Base-by-base conservation (phyloP, 1,284 basidiomycete genomes). In the Melampsora abietis-canadensis region DNA sequence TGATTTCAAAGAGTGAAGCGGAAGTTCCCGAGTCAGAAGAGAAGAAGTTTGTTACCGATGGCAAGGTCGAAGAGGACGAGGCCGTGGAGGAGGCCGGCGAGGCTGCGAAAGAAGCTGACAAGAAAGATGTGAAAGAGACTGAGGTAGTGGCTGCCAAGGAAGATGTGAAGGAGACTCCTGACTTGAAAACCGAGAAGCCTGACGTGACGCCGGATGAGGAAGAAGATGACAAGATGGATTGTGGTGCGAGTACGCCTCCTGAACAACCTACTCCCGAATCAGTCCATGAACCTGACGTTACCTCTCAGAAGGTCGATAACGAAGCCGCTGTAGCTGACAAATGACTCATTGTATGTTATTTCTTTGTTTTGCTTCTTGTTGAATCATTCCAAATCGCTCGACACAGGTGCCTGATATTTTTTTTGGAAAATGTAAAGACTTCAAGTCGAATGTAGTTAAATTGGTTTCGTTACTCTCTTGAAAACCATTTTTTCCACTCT, bases 91-190 rank as follows among this genome's bases (percentile, higher is more conserved):
- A 46, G 8, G 10, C 37, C 2, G 37, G 34, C 8, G n/a, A 48
- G 6, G 44, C 59, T 40, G 2, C n/a, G 19, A 34, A 34, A 1
- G 8, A 59, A 44, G 12, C 44, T 24, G 66, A 67, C 0, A 30
- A 48, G 14, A 30, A 68, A 68, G 2, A 34, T 31, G 51, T 54
- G 2, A 15, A 59, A 27, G 27, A 19, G 30, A 4, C n/a, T 27
- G 66, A 68, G 17, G 40, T 68, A 37, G 66, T 37, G 48, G 19
- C 66, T n/a, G 10, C 14, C 6, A n/a, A 34, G 14, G 44, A 68
- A 68, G 8, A 34, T 34, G 37, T 54, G 1, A 17, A 60, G 30
- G 37, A 44, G 31, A 21, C 46, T 44, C 15, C 44, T 44, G 44
- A 17, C 17, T 4, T 15, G 44, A 44, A 44, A 44, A 44, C 15